A percentile compares a stretch with the other conserved stretches of the same genome.
These are phyloP conservation scores for Amphirosellinia nigrospora DNA, from an alignment of 495 filamentous ascomycete species.

Conservation along the genomic window DNA sequence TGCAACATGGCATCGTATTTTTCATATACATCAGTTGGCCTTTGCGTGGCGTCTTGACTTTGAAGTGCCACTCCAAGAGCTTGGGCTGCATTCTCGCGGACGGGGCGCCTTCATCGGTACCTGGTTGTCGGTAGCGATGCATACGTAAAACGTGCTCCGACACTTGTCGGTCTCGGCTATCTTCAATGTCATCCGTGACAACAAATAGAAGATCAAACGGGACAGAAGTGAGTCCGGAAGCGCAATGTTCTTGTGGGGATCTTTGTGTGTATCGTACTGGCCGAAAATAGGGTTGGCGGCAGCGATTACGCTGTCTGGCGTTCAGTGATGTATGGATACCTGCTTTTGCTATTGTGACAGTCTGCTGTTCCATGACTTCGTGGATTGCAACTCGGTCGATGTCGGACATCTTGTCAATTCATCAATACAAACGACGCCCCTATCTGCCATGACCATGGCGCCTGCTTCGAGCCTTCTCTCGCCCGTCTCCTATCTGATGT, in stretches of 20 bases:
- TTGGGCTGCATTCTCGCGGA: constrained; percentile 86
- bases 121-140: constrained; percentile 94
- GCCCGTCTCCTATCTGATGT: constrained; percentile 95
- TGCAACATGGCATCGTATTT: constrained; percentile 97
- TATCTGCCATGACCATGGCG: constrained; percentile 97
- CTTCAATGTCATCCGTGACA: constrained; percentile 97
- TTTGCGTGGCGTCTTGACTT: constrained; percentile 69
- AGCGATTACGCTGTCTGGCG: constrained; percentile 90
- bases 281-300: constrained; percentile 98
- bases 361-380: constrained; percentile 99
- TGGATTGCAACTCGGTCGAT: constrained; percentile 98
- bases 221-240: constrained; percentile 96
- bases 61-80: constrained; percentile 88
- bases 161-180: constrained; percentile 84
- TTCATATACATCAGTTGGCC: constrained; percentile 89
- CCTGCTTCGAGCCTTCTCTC: constrained; percentile 94
- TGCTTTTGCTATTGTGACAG: constrained; percentile 97
- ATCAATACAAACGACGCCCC: constrained; percentile 98
- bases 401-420: constrained; percentile 99
- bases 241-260: constrained; percentile 98
- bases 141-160: constrained; percentile 98
- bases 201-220: constrained; percentile 98
- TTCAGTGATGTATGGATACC: constrained; percentile 98
- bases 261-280: constrained; percentile 98
- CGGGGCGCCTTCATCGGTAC: constrained; percentile 95